Evolutionary conservation across 352 stramenopile species (phyloP), one percentile per base, ranked within the genome.

Genomic region (Pythium guiyangense): DNA sequence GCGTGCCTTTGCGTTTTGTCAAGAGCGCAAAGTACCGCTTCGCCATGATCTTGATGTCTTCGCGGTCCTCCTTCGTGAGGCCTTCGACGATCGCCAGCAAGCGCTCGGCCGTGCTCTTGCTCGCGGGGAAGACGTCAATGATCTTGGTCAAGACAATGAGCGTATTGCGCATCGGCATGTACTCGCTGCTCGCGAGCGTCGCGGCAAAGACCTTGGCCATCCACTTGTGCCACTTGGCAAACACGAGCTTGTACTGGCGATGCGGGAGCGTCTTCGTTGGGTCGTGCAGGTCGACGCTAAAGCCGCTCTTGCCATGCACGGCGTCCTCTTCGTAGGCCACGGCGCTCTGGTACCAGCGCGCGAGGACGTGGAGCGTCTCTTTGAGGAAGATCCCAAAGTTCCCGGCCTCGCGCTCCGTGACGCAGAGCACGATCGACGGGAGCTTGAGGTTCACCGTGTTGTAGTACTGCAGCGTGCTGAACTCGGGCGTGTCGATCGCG

Each of bases 31-130:
- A 90, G 64, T 96, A 96, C 8, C 86, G 79, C 53, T 87, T 88
- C 17, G 86, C 84, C 86, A 96, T 96, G 48, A 94, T 92, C 71
- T 96, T 94, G 42, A 96, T 84, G 58, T 96, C 86, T 61, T 94
- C 84, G 11, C 80, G 77, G 8, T 93, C 79, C 59, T 96, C 84
- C n/a, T 84, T 69, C 25, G 74, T 93, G 2, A 96, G 64, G 17
- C 52, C 65, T 42, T 92, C 76, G 20, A 93, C 74, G 9, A 88
- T 77, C 25, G 63, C 66, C n/a, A 92, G 54, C 56, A 94, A 61
- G 39, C 71, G 65, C 37, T 88, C 77, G 18, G 78, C 80, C 8
- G 76, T 82, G 22, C 67, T 72, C 29, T 76, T 77, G 14, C 74
- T 73, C 31, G 73, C 73, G 3, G 86, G 86, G 51, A 93, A 96